These are phyloP conservation scores for Tulasnella sp. DNA, from an alignment of 768 basidiomycete species.

Conservation along the genomic window DNA sequence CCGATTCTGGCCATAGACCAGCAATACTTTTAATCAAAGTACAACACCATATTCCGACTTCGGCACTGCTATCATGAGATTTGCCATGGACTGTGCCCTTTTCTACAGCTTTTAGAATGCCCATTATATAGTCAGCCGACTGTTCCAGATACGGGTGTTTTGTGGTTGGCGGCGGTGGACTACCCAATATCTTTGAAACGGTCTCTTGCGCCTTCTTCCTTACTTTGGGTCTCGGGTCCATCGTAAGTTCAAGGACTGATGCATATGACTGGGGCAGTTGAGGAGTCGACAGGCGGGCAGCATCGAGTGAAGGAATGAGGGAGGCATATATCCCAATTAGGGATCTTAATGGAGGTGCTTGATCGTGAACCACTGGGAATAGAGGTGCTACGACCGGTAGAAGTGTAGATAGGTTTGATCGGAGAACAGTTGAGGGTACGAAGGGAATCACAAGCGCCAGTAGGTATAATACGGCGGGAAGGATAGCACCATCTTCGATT, in stretches of 20 bases:
- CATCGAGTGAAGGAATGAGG: constrained; percentile 57
- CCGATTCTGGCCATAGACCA: constrained; percentile 26
- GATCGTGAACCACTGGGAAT: constrained; percentile 44
- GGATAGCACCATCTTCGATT: constrained; percentile 53
- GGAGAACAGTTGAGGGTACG: constrained; percentile 68
- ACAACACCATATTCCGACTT: constrained; percentile 66
- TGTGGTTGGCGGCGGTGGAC: constrained; percentile 62
- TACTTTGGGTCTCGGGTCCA: constrained; percentile 89
- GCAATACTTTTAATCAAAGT: constrained; percentile 37
- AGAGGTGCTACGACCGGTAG: constrained; percentile 65
- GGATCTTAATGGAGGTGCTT: constrained; percentile 71
- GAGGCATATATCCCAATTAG: constrained; percentile 65
- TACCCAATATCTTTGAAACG: constrained; percentile 59
- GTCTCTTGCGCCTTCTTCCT: constrained; percentile 81
- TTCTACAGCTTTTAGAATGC: constrained; percentile 50
- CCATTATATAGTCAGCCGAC: constrained; percentile 66
- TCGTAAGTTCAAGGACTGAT: constrained; percentile 64
- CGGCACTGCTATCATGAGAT: constrained; percentile 43
- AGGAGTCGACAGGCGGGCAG: constrained; percentile 41
- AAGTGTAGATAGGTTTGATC: constrained; percentile 56
- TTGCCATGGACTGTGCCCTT: constrained; percentile 45
- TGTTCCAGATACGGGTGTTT: constrained; percentile 77
- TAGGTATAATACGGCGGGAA: constrained; percentile 77
- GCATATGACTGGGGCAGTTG: constrained; percentile 69
- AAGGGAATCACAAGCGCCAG: constrained; percentile 64